Percentiles rank a stretch among this genome's conserved stretches.
phyloP scores from a whole-genome alignment of 352 stramenopile species.

The Phytophthora colocasiae region DNA sequence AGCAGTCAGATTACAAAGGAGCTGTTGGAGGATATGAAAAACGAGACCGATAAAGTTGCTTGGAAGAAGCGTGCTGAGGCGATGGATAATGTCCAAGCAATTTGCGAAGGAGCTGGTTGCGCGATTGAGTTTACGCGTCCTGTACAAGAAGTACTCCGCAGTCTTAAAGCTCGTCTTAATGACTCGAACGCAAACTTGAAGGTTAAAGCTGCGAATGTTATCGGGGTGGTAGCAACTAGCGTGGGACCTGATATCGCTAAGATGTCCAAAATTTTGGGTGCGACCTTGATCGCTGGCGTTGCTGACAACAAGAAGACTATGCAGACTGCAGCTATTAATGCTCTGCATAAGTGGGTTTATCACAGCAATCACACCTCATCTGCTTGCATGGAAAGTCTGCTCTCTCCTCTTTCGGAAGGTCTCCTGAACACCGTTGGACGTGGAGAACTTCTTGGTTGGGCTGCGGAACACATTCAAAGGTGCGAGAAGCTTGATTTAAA shows the following conservation, averaged over 20 bases:
- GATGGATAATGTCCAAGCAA: conserved; percentile 80
- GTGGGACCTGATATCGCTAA: conserved; percentile 80
- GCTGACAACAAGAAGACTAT: conserved; percentile 92
- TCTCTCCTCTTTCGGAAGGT: conserved; percentile 71
- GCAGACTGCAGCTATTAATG: conserved; percentile 78
- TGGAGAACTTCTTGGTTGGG: conserved; percentile 80
- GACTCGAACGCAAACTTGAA: conserved; percentile 91
- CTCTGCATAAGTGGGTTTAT: conserved; percentile 85
- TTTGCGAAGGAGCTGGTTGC: conserved; percentile 79
- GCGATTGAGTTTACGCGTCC: conserved; percentile 87
- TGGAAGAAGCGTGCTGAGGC: conserved; percentile 88
- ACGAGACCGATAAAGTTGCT: conserved; percentile 82
- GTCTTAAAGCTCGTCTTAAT: conserved; percentile 76
- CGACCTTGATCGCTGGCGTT: conserved; percentile 73
- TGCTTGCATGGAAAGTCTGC: conserved; percentile 75
- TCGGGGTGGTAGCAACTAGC: conserved; percentile 77
- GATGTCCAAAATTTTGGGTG: conserved; percentile 83
- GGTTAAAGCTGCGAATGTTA: conserved; percentile 85
- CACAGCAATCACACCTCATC: conserved; percentile 75
- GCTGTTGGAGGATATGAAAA: conserved; percentile 87
- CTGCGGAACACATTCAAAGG: conserved; percentile 67
- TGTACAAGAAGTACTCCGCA: conserved; percentile 80
- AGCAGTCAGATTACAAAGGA: conserved; percentile 88
- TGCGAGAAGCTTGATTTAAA: conserved; percentile 76
- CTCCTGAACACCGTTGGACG: conserved; percentile 82